Base-by-base conservation (phyloP, 208 protist species). In the Trypanosoma caninum region DNA sequence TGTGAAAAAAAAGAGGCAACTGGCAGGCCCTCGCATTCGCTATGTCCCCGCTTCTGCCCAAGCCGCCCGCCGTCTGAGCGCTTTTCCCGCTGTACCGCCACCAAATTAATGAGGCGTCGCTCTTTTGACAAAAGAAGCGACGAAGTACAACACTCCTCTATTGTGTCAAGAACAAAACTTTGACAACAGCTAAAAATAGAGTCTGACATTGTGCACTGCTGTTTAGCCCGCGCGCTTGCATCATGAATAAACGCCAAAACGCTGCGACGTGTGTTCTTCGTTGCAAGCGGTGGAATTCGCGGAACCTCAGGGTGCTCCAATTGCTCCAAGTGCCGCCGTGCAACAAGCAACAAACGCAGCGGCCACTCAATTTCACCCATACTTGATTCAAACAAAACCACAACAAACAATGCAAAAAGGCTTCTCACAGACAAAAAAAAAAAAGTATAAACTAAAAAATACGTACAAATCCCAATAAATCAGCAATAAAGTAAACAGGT, bases 111-210 rank as follows among this genome's bases (percentile, higher is more conserved):
- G 22, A 59, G 25, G 13, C 74, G 74, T 22, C 74, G 40, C 57
- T 93, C 82, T 34, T 74, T 67, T 2, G 76, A 71, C 8, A 75
- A 59, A 10, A 94, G 66, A 70, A 94, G 88, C 0, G 77, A 85
- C 4, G 80, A 71, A 20, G 64, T 45, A 59, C 87, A 91, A 20
- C 78, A 71, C 65, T 91, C 78, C 72, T 91, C 87, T 18, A 94
- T 78, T 22, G 84, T 69, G 10, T 86, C 82, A 1, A 89, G 48
- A 2, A 87, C 18, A 72, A 89, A 79, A 13, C 64, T 64, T 3
- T 77, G 61, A 66, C 76, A 87, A 58, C 73, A 86, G 16, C 72
- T 63, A 18, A 78, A 48, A 16, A 78, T 31, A 11, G 61, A 34
- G n/a, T 78, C 75, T 13, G 72, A 63, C 18, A 57, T 62, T 23